Percentiles rank a stretch among this genome's conserved stretches.
Evolutionary conservation across 305 asterid genomes (phyloP).

Genomic region (Solanum aculeatissimum): DNA sequence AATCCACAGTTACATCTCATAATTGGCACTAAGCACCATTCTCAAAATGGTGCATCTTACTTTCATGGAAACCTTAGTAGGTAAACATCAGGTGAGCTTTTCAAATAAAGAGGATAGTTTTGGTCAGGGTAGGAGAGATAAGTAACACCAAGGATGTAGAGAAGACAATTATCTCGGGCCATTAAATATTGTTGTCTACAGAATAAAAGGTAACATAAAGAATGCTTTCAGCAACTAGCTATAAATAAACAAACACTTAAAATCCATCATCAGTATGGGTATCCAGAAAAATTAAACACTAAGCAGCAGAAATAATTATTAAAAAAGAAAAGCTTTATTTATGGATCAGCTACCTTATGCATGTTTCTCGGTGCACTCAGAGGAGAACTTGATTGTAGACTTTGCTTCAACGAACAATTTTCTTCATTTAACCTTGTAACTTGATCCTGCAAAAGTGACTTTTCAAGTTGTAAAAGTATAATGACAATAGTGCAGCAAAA

Average conservation of each 20-base stretch:
- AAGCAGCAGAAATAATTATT: not conserved
- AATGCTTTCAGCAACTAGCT: not conserved
- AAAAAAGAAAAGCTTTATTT: not conserved
- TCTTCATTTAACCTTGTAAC: constrained; percentile 60
- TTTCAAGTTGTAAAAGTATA: not conserved
- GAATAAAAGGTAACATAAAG: not conserved
- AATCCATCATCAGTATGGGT: constrained; percentile 2
- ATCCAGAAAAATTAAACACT: not conserved
- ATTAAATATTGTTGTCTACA: not conserved
- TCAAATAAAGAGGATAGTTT: not conserved
- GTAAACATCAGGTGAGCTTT: not conserved
- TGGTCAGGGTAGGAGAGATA: not conserved
- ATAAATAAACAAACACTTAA: not conserved
- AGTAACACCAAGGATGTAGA: not conserved
- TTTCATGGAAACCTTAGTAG: not conserved
- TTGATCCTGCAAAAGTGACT: constrained; percentile 43
- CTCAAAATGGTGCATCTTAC: not conserved
- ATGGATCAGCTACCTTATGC: constrained; percentile 39
- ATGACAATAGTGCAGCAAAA: not conserved
- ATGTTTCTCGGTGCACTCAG: constrained; percentile 44
- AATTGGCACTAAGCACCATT: not conserved
- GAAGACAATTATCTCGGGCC: not conserved
- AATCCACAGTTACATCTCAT: not conserved
- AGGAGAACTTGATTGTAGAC: constrained; percentile 51
- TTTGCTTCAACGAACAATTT: constrained; percentile 73